A percentile compares a stretch with the other conserved stretches of the same genome.
phyloP scores from a whole-genome alignment of 2,329 filamentous ascomycete genomes.

The Aspergillus pseudotamarii region DNA sequence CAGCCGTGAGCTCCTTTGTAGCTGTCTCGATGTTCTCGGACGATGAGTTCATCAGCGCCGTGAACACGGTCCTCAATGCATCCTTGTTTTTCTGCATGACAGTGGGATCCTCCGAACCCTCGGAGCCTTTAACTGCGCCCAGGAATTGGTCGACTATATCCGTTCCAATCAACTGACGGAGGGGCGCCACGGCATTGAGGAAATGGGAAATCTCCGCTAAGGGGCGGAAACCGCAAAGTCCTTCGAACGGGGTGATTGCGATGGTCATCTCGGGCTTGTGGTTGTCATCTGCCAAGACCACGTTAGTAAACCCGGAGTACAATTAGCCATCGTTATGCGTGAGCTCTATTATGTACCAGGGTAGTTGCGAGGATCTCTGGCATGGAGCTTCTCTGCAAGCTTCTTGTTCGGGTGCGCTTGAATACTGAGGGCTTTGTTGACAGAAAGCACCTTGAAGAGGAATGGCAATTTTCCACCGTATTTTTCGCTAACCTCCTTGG shows the following conservation, averaged over 20 bases:
- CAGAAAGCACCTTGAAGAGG: conserved; percentile 95
- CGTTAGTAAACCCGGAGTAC: neutral
- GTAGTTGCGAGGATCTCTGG: conserved; percentile 87
- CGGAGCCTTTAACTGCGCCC: conserved; percentile 58
- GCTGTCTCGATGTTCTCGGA: conserved; percentile 66
- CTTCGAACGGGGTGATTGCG: conserved; percentile 93
- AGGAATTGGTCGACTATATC: conserved; percentile 57
- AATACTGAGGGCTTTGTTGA: conserved; percentile 93
- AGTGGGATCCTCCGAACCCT: conserved; percentile 49
- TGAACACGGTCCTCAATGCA: conserved; percentile 74
- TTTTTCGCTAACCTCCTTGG: conserved; percentile 68
- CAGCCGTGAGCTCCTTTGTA: conserved; percentile 68
- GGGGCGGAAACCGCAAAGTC: conserved; percentile 92
- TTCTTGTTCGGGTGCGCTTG: conserved; percentile 97
- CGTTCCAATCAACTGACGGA: conserved; percentile 66
- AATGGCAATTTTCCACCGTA: conserved; percentile 88
- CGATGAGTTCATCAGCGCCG: conserved; percentile 76
- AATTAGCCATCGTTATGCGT: neutral
- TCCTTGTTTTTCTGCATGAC: conserved; percentile 70
- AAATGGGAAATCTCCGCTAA: conserved; percentile 86
- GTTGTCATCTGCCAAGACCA: conserved; percentile 72
- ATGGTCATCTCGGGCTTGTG: conserved; percentile 99
- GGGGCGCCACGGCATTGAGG: conserved; percentile 64
- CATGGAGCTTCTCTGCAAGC: conserved; percentile 85
- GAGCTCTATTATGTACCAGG: conserved; percentile 54